Evolutionary conservation across 73 alveolate species (phyloP).

Genomic region (Paramecium pentaurelia): DNA sequence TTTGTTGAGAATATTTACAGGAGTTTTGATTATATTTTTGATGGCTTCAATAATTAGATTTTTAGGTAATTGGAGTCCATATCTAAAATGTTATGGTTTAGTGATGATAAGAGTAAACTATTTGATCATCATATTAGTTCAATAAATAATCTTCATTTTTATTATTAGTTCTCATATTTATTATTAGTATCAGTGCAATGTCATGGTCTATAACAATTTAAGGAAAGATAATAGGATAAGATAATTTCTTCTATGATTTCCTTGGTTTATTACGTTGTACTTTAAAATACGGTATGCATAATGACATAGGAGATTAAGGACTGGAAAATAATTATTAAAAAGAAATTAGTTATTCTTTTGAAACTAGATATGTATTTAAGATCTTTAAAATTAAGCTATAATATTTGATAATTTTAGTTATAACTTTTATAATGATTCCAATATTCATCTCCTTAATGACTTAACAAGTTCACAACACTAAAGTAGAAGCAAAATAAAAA

Average conservation of each 20-base stretch:
- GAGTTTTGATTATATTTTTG: not conserved
- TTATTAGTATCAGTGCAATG: conserved; percentile 18
- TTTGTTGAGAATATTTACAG: not conserved
- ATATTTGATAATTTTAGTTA: not conserved
- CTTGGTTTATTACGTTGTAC: conserved; percentile 3
- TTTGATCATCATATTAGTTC: not conserved
- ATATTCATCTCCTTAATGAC: conserved; percentile 37
- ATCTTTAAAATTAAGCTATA: not conserved
- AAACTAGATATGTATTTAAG: not conserved
- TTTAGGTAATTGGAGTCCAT: conserved; percentile 46
- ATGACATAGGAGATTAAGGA: not conserved
- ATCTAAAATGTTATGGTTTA: conserved; percentile 41
- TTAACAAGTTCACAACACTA: not conserved
- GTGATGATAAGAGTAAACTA: conserved; percentile 28
- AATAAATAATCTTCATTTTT: conserved; percentile 31
- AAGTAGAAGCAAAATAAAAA: conserved; percentile 17
- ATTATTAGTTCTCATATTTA: not conserved
- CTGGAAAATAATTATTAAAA: not conserved
- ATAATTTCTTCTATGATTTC: not conserved
- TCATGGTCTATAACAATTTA: not conserved
- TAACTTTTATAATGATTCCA: not conserved
- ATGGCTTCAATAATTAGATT: conserved; percentile 19
- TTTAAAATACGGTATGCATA: conserved; percentile 15
- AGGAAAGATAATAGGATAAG: not conserved
- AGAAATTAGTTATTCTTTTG: conserved; percentile 9